phyloP scores from a whole-genome alignment of 1,284 basidiomycete species.

The Abortiporus biennis region DNA sequence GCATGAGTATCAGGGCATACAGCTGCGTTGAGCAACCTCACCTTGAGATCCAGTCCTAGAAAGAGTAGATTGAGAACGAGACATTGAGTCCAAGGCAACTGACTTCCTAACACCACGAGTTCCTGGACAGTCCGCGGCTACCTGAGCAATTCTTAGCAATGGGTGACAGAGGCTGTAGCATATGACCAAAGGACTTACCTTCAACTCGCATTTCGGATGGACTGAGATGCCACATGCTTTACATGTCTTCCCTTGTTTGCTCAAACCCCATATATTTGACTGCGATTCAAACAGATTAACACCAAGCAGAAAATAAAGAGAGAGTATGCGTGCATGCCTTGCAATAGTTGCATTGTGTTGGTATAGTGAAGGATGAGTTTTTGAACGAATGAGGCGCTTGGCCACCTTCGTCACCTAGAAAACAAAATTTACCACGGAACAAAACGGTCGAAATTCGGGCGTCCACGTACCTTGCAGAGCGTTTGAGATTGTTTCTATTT shows the following conservation, averaged over 20 bases:
- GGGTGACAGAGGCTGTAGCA: neutral
- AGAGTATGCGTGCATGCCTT: conserved; percentile 39
- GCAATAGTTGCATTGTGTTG: conserved; percentile 76
- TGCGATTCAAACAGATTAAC: conserved; percentile 23
- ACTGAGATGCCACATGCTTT: conserved; percentile 75
- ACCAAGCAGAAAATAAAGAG: neutral
- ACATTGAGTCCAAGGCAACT: conserved; percentile 17
- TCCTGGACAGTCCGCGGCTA: conserved; percentile 66
- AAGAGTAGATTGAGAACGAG: conserved; percentile 25
- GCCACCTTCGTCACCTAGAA: conserved; percentile 63
- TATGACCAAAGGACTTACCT: conserved; percentile 53
- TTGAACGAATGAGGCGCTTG: conserved; percentile 76
- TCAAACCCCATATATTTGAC: conserved; percentile 81
- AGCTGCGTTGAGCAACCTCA: conserved; percentile 4
- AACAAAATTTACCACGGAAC: conserved; percentile 1
- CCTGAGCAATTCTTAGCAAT: conserved; percentile 31
- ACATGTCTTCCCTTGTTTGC: conserved; percentile 81
- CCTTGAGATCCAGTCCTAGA: conserved; percentile 24
- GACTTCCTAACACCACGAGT: conserved; percentile 16
- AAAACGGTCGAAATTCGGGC: neutral
- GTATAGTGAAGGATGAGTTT: conserved; percentile 77
- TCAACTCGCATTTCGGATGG: conserved; percentile 79
- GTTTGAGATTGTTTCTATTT: conserved; percentile 52
- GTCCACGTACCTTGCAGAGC: conserved; percentile 57
- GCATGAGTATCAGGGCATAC: neutral